Percentiles rank a stretch among this genome's conserved stretches.
These are phyloP conservation scores for Talaromyces trachyspermus DNA, from an alignment of 495 filamentous ascomycete genomes.

Conservation along the genomic window DNA sequence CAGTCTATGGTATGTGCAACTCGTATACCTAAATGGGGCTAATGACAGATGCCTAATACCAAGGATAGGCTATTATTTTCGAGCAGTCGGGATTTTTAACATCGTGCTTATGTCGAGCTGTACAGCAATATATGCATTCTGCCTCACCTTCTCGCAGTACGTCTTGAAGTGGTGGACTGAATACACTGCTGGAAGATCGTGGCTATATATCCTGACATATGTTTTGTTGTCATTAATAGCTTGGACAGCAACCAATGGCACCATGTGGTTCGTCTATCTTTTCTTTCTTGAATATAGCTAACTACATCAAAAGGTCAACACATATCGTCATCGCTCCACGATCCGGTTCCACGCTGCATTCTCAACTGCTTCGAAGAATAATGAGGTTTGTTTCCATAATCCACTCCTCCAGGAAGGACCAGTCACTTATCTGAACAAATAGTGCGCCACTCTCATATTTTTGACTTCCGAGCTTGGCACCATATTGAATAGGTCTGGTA, in stretches of 20 bases:
- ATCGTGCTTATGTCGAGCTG: not conserved
- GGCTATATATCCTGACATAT: slow-evolving; percentile 6
- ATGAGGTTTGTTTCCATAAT: slow-evolving; percentile 18
- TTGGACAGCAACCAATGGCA: not conserved
- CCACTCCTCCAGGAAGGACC: too few relatives aligned
- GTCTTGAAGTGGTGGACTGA: slow-evolving; percentile 3
- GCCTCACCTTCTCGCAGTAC: slow-evolving; percentile 4
- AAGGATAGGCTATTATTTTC: slow-evolving; percentile 2
- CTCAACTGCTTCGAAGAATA: slow-evolving; percentile 10
- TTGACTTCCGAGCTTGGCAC: too few relatives aligned
- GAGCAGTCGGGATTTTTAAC: not conserved
- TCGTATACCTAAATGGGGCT: not conserved
- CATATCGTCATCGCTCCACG: slow-evolving; percentile 14
- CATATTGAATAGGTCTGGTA: too few relatives aligned
- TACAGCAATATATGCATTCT: slow-evolving; percentile 4
- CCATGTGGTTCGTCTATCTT: slow-evolving; percentile 13
- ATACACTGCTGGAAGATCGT: not conserved
- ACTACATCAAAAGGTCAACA: slow-evolving; percentile 9
- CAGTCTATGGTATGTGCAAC: slow-evolving; percentile 1
- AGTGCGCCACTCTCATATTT: too few relatives aligned
- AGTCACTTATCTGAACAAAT: too few relatives aligned
- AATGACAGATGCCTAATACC: not conserved
- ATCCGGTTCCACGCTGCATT: slow-evolving; percentile 14
- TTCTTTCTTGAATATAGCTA: not conserved
- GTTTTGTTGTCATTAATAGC: slow-evolving; percentile 8